Conservation (phyloP, 164 flowering plant species). For the Amborella trichopoda region DNA sequence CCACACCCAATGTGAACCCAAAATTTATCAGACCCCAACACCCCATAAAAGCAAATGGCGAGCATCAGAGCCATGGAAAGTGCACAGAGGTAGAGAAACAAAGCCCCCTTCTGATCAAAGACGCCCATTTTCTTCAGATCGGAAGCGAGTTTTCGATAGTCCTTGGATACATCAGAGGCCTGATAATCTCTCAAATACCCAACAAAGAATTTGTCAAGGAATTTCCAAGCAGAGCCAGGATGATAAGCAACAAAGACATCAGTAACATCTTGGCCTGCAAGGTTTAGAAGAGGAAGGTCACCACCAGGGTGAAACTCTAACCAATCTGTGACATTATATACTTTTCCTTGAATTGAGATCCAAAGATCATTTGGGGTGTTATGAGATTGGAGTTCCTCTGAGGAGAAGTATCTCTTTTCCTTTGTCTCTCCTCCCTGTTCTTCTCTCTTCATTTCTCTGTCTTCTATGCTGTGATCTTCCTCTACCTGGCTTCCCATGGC, state of each 20-base stretch:
- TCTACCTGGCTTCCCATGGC: background rate
- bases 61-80: slow-evolving; percentile 14
- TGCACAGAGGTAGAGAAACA: slow-evolving; percentile 8
- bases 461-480: background rate
- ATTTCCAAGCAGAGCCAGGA: slow-evolving; percentile 64
- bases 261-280: slow-evolving; percentile 73
- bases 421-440: background rate
- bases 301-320: slow-evolving; percentile 69
- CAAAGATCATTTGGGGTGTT: slow-evolving; percentile 61
- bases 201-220: slow-evolving; percentile 44
- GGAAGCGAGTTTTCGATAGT: slow-evolving; percentile 38
- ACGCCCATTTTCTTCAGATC: slow-evolving; percentile 47
- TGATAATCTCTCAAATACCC: slow-evolving; percentile 42
- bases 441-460: background rate
- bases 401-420: slow-evolving; percentile 39
- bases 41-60: slow-evolving; percentile 26
- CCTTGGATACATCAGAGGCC: slow-evolving; percentile 59
- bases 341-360: slow-evolving; percentile 82
- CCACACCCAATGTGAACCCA: slow-evolving; percentile 30
- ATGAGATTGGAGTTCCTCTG: slow-evolving; percentile 44
- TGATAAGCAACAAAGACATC: slow-evolving; percentile 75
- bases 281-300: slow-evolving; percentile 36
- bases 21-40: slow-evolving; percentile 15
- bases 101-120: slow-evolving; percentile 66
- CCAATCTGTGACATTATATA: slow-evolving; percentile 73